Base-by-base conservation (phyloP, 345 rosid species). In the Populus ilicifolia region DNA sequence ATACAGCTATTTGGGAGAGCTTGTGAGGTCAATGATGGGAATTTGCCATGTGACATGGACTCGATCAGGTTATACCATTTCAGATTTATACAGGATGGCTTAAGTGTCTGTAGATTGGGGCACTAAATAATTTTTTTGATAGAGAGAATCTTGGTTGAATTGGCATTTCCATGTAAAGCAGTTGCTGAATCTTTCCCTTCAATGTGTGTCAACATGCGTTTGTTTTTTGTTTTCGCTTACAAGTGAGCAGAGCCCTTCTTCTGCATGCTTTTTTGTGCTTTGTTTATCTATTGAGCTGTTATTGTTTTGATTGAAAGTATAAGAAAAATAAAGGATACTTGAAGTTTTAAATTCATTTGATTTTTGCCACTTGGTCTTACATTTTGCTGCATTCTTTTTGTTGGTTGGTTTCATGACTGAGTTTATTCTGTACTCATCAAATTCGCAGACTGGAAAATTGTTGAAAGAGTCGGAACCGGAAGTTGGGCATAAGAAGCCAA, bases 401-500 rank as follows among this genome's bases (percentile, higher is more conserved):
- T 65, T 65, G 9, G 69, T 16, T 18, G 20, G 56, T 62, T 35
- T 23, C 38, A 18, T 56, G 70, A 20, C 54, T 50, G 66, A 30
- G 30, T 20, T 48, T 30, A 7, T 21, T 6, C 21, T 35, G 66
- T 20, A 27, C 35, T 67, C 21, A 12, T 67, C 33, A 46, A 48
- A 52, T 50, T 43, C 67, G 69, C 69, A 96, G 99, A 94, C 99
- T 13, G 99, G 99, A 36, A 91, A 90, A 76, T 69, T 96, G 75
- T 86, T 96, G 70, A 88, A 84, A 63, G 92, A 91, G 82, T 83
- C 95, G 4, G 88, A 90, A 71, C 87, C 67, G 41, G 98, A 94
- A 86, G 75, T 81, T 46, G 97, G 99, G 73, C 99, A 94, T 81
- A 94, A 90, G 80, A 92, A 89, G 89, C 21, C 90, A 0, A 90